phyloP scores from a whole-genome alignment of 768 basidiomycete species.

The Trametes cubensis region DNA sequence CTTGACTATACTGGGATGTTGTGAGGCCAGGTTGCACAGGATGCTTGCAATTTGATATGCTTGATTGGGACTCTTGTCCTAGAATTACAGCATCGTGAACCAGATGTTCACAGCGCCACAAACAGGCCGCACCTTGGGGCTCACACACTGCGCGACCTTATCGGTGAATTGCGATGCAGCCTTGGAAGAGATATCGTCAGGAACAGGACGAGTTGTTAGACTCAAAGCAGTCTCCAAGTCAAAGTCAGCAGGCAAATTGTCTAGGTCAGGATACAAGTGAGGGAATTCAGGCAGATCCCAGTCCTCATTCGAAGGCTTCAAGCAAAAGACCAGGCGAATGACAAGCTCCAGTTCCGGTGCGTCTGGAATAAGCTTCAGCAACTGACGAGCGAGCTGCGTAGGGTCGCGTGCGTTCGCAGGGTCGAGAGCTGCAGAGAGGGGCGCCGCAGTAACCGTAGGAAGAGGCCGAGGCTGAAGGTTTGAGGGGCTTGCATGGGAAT shows the following conservation, averaged over 20 bases:
- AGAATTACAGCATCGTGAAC: background rate
- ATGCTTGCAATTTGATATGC: conserved; percentile 64
- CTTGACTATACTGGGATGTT: conserved; percentile 51
- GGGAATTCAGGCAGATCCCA: conserved; percentile 80
- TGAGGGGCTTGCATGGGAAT: conserved; percentile 39
- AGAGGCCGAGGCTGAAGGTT: conserved; percentile 48
- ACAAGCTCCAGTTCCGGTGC: conserved; percentile 66
- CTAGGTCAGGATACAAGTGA: conserved; percentile 64
- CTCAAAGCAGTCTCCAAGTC: conserved; percentile 61
- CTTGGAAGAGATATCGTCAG: conserved; percentile 56
- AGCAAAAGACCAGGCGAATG: conserved; percentile 74
- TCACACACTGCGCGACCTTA: conserved; percentile 56
- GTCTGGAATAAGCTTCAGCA: conserved; percentile 63
- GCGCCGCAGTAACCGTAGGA: conserved; percentile 37
- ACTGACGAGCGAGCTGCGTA: conserved; percentile 57
- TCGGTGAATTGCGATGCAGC: conserved; percentile 56
- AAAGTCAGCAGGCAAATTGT: conserved; percentile 50
- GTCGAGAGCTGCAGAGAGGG: conserved; percentile 58
- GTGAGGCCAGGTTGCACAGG: conserved; percentile 65
- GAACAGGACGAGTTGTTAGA: conserved; percentile 57
- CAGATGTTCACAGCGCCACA: background rate
- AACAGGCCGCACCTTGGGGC: conserved; percentile 51
- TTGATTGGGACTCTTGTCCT: conserved; percentile 52
- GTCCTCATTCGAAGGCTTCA: conserved; percentile 78
- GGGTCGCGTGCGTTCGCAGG: conserved; percentile 64